Conservation (phyloP, 768 basidiomycete species). For the Chalciporus piperatus region DNA sequence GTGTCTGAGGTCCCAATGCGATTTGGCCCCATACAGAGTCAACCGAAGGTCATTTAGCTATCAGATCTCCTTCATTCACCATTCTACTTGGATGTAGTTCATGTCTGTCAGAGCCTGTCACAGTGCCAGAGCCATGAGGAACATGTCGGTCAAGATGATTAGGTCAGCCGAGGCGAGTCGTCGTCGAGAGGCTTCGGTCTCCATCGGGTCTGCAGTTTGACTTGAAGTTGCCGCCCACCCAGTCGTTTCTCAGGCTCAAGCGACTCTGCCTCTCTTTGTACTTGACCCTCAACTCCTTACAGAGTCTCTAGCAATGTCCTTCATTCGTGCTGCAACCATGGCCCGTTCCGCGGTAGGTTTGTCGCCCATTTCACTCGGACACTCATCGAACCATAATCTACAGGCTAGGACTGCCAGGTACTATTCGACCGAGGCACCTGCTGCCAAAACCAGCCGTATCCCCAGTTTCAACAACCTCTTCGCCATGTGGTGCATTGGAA, state of each 20-base stretch:
- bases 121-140: too few species aligned
- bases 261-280: neutral
- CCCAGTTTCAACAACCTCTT: conserved; percentile 29
- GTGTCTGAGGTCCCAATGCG: conserved; percentile 22
- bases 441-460: conserved; percentile 34
- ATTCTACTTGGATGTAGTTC: too few species aligned
- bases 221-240: too few species aligned
- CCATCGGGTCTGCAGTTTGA: neutral
- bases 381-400: neutral
- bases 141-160: too few species aligned
- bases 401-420: conserved; percentile 41
- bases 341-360: conserved; percentile 42
- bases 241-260: conserved; percentile 16
- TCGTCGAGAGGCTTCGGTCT: too few species aligned
- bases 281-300: neutral
- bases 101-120: too few species aligned
- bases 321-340: conserved; percentile 37
- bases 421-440: conserved; percentile 44
- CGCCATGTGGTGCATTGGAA: conserved; percentile 16
- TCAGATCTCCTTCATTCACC: too few species aligned
- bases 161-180: neutral
- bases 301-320: conserved; percentile 37
- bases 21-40: neutral
- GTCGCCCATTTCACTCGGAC: too few species aligned
- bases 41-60: too few species aligned